Evolutionary conservation across 495 filamentous ascomycete genomes (phyloP), one percentile per base, ranked within the genome.

Genomic region (Trichoderma parareesei): DNA sequence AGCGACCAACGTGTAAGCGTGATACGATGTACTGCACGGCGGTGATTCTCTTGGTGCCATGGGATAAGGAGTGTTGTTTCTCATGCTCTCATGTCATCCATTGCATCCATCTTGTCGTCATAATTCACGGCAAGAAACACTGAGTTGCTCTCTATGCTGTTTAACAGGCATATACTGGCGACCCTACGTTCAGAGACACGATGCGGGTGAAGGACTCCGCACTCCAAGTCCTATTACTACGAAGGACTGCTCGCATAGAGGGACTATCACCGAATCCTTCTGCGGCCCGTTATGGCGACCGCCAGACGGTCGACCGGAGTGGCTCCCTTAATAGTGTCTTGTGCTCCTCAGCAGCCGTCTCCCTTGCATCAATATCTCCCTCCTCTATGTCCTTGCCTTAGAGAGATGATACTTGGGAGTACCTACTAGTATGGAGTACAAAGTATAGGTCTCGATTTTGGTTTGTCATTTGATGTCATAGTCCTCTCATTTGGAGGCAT

Each of bases 1-100:
- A 57, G 53, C 53, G 53, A 57, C 53, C 53, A 41, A 41, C 40
- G 6, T 41, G 40, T 57, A 57, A 57, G 53, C 53, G 53, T 57
- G 53, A 57, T 35, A 33, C 9, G 18, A 10, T 57, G 13, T 57
- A 33, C 27, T 27, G 27, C 18, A 11, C 35, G 27, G 53, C 27
- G 5, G 18, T 57, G 20, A 33, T 37, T 20, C 14, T 2, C 20
- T 11, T 57, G 53, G 27, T 10, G 14, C 27, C 20, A 18, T 20
- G 18, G 8, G 18, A 18, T 5, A 5, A 57, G 35, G 53, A 27
- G 37, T 37, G 27, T 35, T 57, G 10, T n/a, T 27, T 18, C 18
- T n/a, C 3, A 49, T 38, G 14, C 20, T 57, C 53, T 57, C 53
- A 57, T 57, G 53, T 6, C 53, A 20, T 13, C 53, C 53, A 27